A percentile compares a stretch with the other conserved stretches of the same genome.
Conservation (phyloP, 1,284 basidiomycete genomes). For the Irpex sp. region DNA sequence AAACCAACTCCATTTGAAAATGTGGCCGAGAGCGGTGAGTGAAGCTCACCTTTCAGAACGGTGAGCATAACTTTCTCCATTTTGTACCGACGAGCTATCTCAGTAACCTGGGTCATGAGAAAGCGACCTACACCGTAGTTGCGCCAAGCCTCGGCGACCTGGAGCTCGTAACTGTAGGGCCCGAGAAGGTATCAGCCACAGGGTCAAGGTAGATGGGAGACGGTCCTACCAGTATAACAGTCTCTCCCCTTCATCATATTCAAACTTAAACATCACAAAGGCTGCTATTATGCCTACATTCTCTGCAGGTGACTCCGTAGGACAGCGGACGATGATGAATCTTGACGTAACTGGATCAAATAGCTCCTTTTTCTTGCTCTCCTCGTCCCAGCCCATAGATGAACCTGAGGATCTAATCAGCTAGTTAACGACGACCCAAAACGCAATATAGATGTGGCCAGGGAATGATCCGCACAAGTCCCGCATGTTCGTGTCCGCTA, state of each 20-base stretch:
- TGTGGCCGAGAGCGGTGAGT: neutral
- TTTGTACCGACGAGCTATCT: constrained; percentile 44
- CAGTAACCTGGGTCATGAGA: constrained; percentile 45
- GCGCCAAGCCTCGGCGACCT: constrained; percentile 42
- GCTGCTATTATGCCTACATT: constrained; percentile 26
- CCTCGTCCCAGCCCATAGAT: constrained; percentile 66
- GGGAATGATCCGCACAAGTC: constrained; percentile 35
- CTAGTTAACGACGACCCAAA: neutral
- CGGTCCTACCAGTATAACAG: constrained; percentile 61
- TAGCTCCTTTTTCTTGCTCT: constrained; percentile 51
- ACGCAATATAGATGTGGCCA: neutral
- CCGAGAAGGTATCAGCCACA: neutral
- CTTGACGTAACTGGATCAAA: constrained; percentile 52
- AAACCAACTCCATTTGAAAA: neutral
- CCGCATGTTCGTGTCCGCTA: constrained; percentile 59
- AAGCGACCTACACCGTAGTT: constrained; percentile 55
- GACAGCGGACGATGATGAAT: constrained; percentile 44
- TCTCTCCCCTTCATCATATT: constrained; percentile 53
- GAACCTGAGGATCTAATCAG: constrained; percentile 45
- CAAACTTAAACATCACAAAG: constrained; percentile 70
- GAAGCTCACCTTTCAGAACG: constrained; percentile 54
- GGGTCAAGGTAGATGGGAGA: neutral
- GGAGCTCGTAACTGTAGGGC: constrained; percentile 64
- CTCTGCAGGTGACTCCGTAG: constrained; percentile 13
- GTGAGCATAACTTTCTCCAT: constrained; percentile 76